phyloP scores from a whole-genome alignment of 1,284 basidiomycete genomes.

The Heliocybe sulcata region DNA sequence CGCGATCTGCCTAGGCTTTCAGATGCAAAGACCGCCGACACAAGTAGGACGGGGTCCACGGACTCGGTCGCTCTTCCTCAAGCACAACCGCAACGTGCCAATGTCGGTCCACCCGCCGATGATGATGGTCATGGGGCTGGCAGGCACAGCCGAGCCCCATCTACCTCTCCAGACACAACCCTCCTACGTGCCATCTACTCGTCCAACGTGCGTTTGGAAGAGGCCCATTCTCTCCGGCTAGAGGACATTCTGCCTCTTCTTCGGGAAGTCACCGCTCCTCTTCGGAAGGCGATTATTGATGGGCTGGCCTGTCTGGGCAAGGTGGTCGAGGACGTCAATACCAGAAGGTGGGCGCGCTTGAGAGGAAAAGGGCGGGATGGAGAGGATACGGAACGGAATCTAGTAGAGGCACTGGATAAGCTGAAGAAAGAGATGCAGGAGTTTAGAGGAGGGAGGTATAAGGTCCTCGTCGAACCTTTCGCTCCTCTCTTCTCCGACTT shows the following conservation, averaged over 20 bases:
- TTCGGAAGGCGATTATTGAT: slow-evolving; percentile 30
- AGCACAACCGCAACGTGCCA: neutral
- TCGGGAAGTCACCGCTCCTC: slow-evolving; percentile 29
- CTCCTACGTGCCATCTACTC: slow-evolving; percentile 32
- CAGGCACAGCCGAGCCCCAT: neutral
- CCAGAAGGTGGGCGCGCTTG: slow-evolving; percentile 32
- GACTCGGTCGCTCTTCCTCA: slow-evolving; percentile 1
- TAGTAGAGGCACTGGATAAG: slow-evolving; percentile 29
- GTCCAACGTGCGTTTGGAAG: slow-evolving; percentile 24
- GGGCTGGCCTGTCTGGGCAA: slow-evolving; percentile 27
- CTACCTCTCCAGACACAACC: slow-evolving; percentile 24
- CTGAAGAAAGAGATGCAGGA: slow-evolving; percentile 29
- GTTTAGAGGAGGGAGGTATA: slow-evolving; percentile 33
- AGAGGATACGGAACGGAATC: slow-evolving; percentile 18
- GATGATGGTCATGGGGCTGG: too few relatives aligned
- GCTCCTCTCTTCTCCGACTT: slow-evolving; percentile 19
- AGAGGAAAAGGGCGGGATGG: slow-evolving; percentile 1
- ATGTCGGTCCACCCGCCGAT: too few relatives aligned
- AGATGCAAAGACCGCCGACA: neutral
- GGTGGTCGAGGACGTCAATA: slow-evolving; percentile 38
- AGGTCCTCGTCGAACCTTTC: slow-evolving; percentile 42
- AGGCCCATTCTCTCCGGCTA: slow-evolving; percentile 30
- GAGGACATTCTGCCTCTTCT: slow-evolving; percentile 43
- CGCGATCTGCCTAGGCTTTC: neutral
- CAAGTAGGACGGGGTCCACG: neutral